A percentile compares a stretch with the other conserved stretches of the same genome.
Conservation (phyloP, 768 basidiomycete species). For the Rubroboletus satanas region DNA sequence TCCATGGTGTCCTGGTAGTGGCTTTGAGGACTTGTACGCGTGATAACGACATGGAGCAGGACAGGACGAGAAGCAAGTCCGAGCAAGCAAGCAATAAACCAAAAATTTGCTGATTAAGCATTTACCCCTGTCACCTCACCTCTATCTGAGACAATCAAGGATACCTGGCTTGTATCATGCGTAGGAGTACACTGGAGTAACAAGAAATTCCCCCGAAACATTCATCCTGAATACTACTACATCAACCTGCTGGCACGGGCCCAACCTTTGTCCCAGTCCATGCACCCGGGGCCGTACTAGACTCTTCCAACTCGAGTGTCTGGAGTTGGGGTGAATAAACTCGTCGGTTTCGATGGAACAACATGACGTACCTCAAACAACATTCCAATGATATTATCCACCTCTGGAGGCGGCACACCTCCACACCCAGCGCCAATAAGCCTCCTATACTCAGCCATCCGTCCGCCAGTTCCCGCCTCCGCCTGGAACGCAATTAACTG, state of each 20-base stretch:
- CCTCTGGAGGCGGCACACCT: conserved; percentile 78
- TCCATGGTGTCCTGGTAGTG: conserved; percentile 53
- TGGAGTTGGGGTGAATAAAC: conserved; percentile 26
- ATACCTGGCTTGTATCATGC: background rate
- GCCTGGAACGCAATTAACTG: conserved; percentile 78
- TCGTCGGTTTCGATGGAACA: background rate
- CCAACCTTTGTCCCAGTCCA: conserved; percentile 36
- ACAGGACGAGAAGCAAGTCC: background rate
- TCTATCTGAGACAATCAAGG: background rate
- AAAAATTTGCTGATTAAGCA: conserved; percentile 21
- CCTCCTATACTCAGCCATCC: conserved; percentile 85
- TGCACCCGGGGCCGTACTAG: conserved; percentile 50
- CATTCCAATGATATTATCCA: conserved; percentile 82
- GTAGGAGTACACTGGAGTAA: conserved; percentile 3
- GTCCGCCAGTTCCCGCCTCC: conserved; percentile 84
- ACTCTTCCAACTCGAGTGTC: conserved; percentile 82
- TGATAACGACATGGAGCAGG: conserved; percentile 26
- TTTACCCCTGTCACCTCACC: background rate
- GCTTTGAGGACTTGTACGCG: conserved; percentile 41
- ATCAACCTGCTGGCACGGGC: conserved; percentile 21
- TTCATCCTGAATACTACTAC: background rate
- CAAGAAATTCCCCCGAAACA: background rate
- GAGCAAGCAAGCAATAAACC: background rate
- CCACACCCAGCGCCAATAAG: conserved; percentile 91
- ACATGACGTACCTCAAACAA: conserved; percentile 66